Evolutionary conservation across 106 monocot genomes (phyloP).

Genomic region (Dendrobium catenatum): DNA sequence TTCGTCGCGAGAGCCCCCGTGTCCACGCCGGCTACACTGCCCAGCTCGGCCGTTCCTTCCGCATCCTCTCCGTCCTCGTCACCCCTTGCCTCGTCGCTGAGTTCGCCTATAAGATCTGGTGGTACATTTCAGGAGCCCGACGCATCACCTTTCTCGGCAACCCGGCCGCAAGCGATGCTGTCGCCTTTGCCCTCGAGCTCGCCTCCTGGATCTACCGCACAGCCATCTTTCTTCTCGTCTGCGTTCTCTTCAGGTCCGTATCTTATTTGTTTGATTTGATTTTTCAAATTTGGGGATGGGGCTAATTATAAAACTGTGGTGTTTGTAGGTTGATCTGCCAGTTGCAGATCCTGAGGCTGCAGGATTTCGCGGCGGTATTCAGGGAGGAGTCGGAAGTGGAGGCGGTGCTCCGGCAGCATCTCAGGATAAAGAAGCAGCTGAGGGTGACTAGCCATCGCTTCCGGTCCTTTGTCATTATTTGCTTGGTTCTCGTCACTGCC

Average conservation of each 20-base stretch:
- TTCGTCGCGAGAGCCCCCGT: slow-evolving; percentile 45
- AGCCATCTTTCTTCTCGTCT: slow-evolving; percentile 53
- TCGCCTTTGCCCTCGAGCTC: slow-evolving; percentile 55
- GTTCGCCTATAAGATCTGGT: slow-evolving; percentile 69
- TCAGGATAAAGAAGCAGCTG: slow-evolving; percentile 57
- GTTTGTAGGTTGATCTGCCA: slow-evolving; percentile 46
- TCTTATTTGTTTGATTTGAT: background rate
- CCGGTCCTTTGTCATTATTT: slow-evolving; percentile 36
- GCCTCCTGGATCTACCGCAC: slow-evolving; percentile 82
- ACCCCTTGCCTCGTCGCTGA: slow-evolving; percentile 61
- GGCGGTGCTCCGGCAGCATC: slow-evolving; percentile 46
- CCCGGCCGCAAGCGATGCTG: slow-evolving; percentile 27
- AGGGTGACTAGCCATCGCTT: slow-evolving; percentile 64
- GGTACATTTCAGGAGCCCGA: slow-evolving; percentile 46
- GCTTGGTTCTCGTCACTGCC: slow-evolving; percentile 33
- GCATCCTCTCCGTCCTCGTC: slow-evolving; percentile 56
- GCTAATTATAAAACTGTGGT: background rate
- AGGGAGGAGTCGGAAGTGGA: slow-evolving; percentile 41
- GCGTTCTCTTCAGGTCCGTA: slow-evolving; percentile 50
- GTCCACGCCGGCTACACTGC: slow-evolving; percentile 45
- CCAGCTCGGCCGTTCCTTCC: slow-evolving; percentile 63
- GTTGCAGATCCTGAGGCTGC: slow-evolving; percentile 62
- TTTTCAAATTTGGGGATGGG: background rate
- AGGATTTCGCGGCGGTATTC: slow-evolving; percentile 60
- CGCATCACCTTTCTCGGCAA: slow-evolving; percentile 51